Evolutionary conservation across 2,329 filamentous ascomycete genomes (phyloP), one percentile per base, ranked within the genome.

Genomic region (Phyllosticta citribraziliensis): DNA sequence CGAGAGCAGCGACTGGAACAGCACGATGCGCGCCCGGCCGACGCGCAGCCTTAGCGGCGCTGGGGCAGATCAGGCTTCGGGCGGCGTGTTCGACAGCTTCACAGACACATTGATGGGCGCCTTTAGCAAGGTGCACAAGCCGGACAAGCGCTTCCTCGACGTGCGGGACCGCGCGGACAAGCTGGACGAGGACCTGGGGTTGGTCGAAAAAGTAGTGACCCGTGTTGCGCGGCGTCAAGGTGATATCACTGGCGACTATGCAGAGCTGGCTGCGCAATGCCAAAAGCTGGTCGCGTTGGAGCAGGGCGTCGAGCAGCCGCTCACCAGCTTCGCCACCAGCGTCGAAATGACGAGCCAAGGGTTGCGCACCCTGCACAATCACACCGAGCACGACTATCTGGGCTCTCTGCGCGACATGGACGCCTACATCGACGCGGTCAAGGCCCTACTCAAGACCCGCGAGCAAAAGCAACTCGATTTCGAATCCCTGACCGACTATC

Each of bases 381-480:
- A 91, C 69, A 97, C 93, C 0, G 94, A 99, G 71, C 91, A 96
- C 69, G 91, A 97, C 74, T 99, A 99, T 72, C 84, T 99, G 1
- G 90, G 91, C 66, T 93, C 88, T 60, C 80, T 99, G 58, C 86
- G 91, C 57, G 94, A 99, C 76, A 96, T 97, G 92, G 89, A 95
- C 68, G 88, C 91, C 25, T 99, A 97, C 75, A 93, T 91, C 66
- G 78, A 84, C n/a, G 88, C 91, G 0, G 79, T 97, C 55, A 96
- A 96, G 74, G 82, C 85, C 24, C 85, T 99, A 5, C 85, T 99
- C 65, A 96, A 96, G 74, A 90, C 90, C 1, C 87, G 94, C 40
- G 94, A 99, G 77, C 91, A 95, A 77, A 99, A 99, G 73, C 94
- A 99, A 73, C 87, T 99, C 62, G 94, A 99, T 77, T 96, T 93